Percentiles rank a stretch among this genome's conserved stretches.
These are phyloP conservation scores for Lasiosphaeria ovina DNA, from an alignment of 495 filamentous ascomycete genomes.

Conservation along the genomic window DNA sequence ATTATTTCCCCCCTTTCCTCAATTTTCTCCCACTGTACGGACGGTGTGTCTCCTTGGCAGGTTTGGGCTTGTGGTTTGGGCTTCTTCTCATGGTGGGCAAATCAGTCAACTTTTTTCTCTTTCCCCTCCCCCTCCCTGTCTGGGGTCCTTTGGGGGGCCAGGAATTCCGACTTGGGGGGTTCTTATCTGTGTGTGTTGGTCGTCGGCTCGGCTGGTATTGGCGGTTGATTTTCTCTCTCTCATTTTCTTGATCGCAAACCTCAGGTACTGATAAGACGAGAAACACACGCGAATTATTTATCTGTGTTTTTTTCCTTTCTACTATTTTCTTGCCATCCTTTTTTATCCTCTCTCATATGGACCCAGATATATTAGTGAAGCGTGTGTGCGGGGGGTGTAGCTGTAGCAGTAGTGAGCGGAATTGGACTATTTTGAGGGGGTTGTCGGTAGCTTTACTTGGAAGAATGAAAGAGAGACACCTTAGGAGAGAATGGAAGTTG, in stretches of 20 bases:
- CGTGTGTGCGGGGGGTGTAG: no score
- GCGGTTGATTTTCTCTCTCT: slow-evolving; percentile 1
- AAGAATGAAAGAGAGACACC: no score
- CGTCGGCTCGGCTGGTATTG: neutral
- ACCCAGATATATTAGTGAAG: no score
- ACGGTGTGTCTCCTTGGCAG: neutral
- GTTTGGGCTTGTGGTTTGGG: neutral
- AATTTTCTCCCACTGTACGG: neutral
- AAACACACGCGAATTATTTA: slow-evolving; percentile 16
- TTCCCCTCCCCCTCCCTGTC: neutral
- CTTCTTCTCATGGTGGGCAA: neutral
- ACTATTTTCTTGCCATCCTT: neutral
- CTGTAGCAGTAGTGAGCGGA: no score
- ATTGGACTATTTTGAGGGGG: no score
- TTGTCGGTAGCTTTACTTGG: no score
- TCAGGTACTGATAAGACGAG: neutral
- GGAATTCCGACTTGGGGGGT: neutral
- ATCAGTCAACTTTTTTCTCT: slow-evolving; percentile 1
- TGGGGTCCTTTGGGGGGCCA: slow-evolving; percentile 1
- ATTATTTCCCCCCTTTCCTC: neutral
- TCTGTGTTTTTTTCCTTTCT: slow-evolving; percentile 9
- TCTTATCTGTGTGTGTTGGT: neutral
- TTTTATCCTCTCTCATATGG: no score
- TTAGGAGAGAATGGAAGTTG: no score
- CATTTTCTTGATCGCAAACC: neutral